Evolutionary conservation across 306 rosid species (phyloP), one percentile per base, ranked within the genome.

Genomic region (Carpinus viminea): DNA sequence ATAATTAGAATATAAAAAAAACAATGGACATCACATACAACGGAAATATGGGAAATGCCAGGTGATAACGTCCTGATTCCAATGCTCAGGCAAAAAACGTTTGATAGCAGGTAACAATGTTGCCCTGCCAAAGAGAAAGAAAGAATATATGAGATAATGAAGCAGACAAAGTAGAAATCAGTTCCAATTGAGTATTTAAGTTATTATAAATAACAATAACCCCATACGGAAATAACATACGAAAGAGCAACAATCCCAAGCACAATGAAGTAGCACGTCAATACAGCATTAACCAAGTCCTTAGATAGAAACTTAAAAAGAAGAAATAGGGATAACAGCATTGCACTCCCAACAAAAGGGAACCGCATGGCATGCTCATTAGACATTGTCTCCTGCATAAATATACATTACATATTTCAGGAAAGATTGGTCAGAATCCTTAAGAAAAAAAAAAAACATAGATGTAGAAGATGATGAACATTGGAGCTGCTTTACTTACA

Each of bases 351-450:
- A 76, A 96, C 97, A 86, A 96, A 93, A 4, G 99, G 99, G 73
- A 96, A 96, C 51, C 99, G 97, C 98, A 96, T 93, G 76, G 99
- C 99, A 79, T 93, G 99, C 78, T 93, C 99, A 70, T 90, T 96
- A 7, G 99, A 96, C 99, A 96, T 96, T 10, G 99, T 96, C 87
- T 96, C 99, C 99, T 96, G 91, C 93, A 89, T 24, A 34, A 83
- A 74, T 66, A 69, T 71, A 18, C 34, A 73, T 52, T 73, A 74
- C 54, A 79, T 20, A 34, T 53, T 38, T 77, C 60, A 74, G 61
- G n/a, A 21, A 82, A 61, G 41, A 70, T 81, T 41, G 50, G 66
- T 43, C 45, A 3, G 31, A 48, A 65, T 45, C 72, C 16, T 13
- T 46, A 47, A 41, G 7, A 4, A 5, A 38, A 5, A 41, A 41